Evolutionary conservation across 768 basidiomycete species (phyloP).

Genomic region (Postia placenta): DNA sequence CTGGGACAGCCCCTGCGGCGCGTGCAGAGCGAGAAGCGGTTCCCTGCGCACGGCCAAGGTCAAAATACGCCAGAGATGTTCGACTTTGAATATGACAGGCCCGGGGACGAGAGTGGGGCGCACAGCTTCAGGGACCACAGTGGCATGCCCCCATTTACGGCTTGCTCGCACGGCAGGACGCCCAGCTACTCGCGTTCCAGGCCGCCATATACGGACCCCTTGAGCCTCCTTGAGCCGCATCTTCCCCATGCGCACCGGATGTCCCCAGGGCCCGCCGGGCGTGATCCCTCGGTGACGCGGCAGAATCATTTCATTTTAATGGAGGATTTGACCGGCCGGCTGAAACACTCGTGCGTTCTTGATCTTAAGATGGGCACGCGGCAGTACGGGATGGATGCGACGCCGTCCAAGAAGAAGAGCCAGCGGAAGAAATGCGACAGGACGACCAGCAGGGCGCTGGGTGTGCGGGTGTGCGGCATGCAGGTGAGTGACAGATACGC

Average conservation of each 20-base stretch:
- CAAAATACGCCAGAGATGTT: conserved; percentile 27
- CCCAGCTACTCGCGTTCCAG: conserved; percentile 9
- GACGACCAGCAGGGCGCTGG: conserved; percentile 87
- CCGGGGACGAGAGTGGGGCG: background rate
- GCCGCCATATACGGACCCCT: background rate
- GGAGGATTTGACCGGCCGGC: conserved; percentile 93
- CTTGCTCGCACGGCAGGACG: conserved; percentile 6
- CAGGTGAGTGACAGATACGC: conserved; percentile 58
- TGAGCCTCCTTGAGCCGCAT: conserved; percentile 11
- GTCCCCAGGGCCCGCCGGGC: conserved; percentile 7
- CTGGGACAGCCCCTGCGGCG: conserved; percentile 44
- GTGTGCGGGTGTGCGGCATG: conserved; percentile 96
- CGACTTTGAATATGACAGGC: conserved; percentile 20
- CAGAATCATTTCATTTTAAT: conserved; percentile 98
- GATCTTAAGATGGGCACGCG: conserved; percentile 99
- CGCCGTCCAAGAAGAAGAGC: conserved; percentile 89
- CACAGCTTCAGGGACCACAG: background rate
- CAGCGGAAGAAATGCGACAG: conserved; percentile 98
- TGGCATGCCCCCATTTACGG: conserved; percentile 6
- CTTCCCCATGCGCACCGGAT: conserved; percentile 10
- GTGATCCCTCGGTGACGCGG: conserved; percentile 45
- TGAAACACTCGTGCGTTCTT: conserved; percentile 91
- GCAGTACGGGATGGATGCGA: conserved; percentile 96
- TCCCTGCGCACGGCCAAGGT: conserved; percentile 28
- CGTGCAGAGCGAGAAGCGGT: conserved; percentile 55